phyloP scores from a whole-genome alignment of 148 eudicot species.

The Fagopyrum tataricum region DNA sequence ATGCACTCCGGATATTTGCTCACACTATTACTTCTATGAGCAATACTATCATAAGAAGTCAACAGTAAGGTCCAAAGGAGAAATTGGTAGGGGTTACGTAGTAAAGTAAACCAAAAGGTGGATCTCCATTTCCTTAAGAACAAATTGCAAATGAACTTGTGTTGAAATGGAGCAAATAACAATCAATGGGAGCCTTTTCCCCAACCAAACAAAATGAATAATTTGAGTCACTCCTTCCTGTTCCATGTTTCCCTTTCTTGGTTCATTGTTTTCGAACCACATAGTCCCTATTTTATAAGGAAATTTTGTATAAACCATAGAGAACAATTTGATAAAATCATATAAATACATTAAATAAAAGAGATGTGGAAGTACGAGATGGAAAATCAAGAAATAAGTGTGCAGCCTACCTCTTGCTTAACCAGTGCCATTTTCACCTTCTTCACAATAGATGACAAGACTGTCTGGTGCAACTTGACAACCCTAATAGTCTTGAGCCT shows the following conservation, averaged over 20 bases:
- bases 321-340: not conserved
- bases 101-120: not conserved
- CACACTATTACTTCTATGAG: not conserved
- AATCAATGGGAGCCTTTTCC: not conserved
- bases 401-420: slow-evolving; percentile 6
- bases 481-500: not conserved
- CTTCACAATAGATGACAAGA: slow-evolving; percentile 8
- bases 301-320: not conserved
- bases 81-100: not conserved
- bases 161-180: not conserved
- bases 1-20: not conserved
- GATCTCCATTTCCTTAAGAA: not conserved
- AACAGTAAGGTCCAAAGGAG: not conserved
- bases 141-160: not conserved
- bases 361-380: not conserved
- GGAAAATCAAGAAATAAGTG: not conserved
- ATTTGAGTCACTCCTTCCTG: not conserved
- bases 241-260: not conserved
- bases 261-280: not conserved
- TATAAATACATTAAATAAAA: not conserved
- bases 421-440: slow-evolving; percentile 9
- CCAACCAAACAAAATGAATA: not conserved
- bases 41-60: not conserved
- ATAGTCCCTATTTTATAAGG: not conserved
- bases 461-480: not conserved